Base-by-base conservation (phyloP, 139 green algal genomes). In the Gonium pectorale region DNA sequence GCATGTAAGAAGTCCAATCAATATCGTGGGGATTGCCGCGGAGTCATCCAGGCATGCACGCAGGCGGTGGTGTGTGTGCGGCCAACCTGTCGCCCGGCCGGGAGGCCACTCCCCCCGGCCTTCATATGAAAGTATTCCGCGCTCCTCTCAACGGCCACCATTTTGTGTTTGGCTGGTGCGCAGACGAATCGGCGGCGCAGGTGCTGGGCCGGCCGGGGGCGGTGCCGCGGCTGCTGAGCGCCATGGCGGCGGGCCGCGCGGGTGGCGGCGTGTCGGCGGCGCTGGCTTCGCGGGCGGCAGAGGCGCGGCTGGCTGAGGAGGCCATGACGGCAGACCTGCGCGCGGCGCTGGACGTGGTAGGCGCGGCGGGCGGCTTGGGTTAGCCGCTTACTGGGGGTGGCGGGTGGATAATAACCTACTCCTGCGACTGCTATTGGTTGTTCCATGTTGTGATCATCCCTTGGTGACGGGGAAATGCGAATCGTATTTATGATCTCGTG, bases 131-230 rank as follows among this genome's bases (percentile, higher is more conserved):
- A 13, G 17, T 17, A 56, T 56, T 17, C 13, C 13, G 2, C 74
- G 4, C 29, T 56, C 3, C 7, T 17, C 8, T 26, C 35, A 27
- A 26, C 81, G 27, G 15, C 71, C 7, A 8, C 35, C 24, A 35
- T 29, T 52, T 43, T 51, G 49, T 13, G 17, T 59, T 59, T 17
- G 49, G 49, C 13, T 17, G 13, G 49, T n/a, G 29, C n/a, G 35
- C 81, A 89, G 81, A 64, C 2, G 64, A 40, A 0, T 73, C 81
- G 17, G 64, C 77, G 37, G 38, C 56, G 38, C 66, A 72, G 49
- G 33, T 94, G 62, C 79, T 94, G 51, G 79, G 52, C 2, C 80
- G 87, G 31, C 86, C 89, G 7, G 89, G 90, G 3, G 86, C 89
- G 13, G 81, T 89, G 49, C 79, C 90, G 13, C 54, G 44, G 67